Conservation (phyloP, 768 basidiomycete genomes). For the Pleurotus giganteus region DNA sequence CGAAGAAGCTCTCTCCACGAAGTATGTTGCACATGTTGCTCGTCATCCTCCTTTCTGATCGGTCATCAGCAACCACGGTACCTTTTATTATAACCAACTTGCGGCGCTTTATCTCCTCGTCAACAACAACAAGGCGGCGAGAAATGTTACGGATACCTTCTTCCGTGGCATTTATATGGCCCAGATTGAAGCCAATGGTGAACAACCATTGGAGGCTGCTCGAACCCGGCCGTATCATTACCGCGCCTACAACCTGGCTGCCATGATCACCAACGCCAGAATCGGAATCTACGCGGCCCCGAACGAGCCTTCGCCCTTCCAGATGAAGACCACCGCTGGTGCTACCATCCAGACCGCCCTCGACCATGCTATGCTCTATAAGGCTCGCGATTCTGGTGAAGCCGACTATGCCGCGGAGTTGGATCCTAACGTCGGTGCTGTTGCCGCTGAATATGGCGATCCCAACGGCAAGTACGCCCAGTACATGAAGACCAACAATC, state of each 20-base stretch:
- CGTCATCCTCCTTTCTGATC: neutral
- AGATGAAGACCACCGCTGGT: conserved; percentile 43
- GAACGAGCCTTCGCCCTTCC: conserved; percentile 43
- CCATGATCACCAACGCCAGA: conserved; percentile 63
- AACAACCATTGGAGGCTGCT: conserved; percentile 59
- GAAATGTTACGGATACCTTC: conserved; percentile 42
- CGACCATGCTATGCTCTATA: conserved; percentile 53
- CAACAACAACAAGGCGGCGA: conserved; percentile 48
- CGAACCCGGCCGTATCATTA: conserved; percentile 69
- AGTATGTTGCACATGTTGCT: conserved; percentile 34
- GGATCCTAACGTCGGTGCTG: conserved; percentile 55
- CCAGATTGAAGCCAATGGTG: conserved; percentile 57
- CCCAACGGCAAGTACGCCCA: conserved; percentile 50
- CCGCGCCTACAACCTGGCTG: conserved; percentile 63
- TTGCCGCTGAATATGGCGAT: conserved; percentile 61
- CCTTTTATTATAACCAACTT: conserved; percentile 62
- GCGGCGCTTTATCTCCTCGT: conserved; percentile 54
- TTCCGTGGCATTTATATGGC: conserved; percentile 46
- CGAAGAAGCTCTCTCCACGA: conserved; percentile 42
- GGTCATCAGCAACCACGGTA: conserved; percentile 57
- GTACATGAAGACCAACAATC: conserved; percentile 38
- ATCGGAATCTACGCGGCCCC: conserved; percentile 46
- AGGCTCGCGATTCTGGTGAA: conserved; percentile 30
- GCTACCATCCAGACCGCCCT: conserved; percentile 58
- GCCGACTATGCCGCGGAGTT: conserved; percentile 45